A percentile compares a stretch with the other conserved stretches of the same genome.
Evolutionary conservation across 768 basidiomycete genomes (phyloP).

Genomic region (Leucocoprinus leucothites): DNA sequence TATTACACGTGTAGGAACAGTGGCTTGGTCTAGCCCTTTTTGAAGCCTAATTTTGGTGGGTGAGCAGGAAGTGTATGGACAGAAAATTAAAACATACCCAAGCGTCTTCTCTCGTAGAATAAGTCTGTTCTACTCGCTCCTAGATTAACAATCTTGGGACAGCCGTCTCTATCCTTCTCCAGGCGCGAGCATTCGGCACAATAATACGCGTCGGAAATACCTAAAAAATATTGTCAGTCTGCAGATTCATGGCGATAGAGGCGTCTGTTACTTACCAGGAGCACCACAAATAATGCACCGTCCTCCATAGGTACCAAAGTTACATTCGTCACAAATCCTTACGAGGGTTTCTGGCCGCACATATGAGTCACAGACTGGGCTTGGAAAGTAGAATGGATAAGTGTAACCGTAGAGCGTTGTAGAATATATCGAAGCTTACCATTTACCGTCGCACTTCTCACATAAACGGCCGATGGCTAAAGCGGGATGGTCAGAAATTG

Average conservation of each 20-base stretch:
- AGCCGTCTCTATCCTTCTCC: conserved; percentile 97
- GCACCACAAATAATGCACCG: conserved; percentile 97
- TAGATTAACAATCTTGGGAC: conserved; percentile 97
- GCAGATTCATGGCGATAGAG: not conserved
- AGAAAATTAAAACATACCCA: conserved; percentile 49
- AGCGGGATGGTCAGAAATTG: conserved; percentile 12
- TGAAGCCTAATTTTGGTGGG: conserved; percentile 50
- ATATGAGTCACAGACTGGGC: conserved; percentile 98
- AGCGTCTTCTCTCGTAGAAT: conserved; percentile 86
- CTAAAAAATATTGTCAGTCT: conserved; percentile 33
- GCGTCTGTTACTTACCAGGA: conserved; percentile 59
- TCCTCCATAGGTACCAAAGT: conserved; percentile 97
- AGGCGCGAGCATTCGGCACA: conserved; percentile 96
- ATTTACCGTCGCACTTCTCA: conserved; percentile 99
- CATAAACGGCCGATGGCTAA: conserved; percentile 95
- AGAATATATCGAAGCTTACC: conserved; percentile 50
- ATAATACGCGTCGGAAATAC: conserved; percentile 98
- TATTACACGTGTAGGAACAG: not conserved
- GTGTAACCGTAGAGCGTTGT: not conserved
- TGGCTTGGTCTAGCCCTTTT: conserved; percentile 46
- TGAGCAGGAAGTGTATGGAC: not conserved
- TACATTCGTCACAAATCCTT: conserved; percentile 98
- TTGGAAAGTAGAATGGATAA: conserved; percentile 26
- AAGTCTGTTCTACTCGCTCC: conserved; percentile 90
- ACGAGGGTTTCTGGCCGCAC: conserved; percentile 98